Conservation (phyloP, 2,329 filamentous ascomycete genomes). For the Diaporthe capsici region DNA sequence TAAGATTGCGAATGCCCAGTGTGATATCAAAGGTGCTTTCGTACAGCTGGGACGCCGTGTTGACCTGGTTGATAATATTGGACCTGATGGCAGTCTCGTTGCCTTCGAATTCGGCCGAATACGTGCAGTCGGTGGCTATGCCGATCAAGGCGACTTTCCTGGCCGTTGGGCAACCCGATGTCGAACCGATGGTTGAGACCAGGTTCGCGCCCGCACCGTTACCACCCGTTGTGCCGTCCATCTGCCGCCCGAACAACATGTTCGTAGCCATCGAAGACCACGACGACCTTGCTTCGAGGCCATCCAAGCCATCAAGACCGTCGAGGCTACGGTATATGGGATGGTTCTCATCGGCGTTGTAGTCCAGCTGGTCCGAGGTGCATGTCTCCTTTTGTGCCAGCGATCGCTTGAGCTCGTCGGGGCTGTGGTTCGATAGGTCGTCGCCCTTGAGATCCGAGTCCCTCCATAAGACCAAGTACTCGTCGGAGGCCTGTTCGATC, state of each 20-base stretch:
- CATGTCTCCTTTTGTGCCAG: constrained; percentile 68
- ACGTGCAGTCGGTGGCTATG: constrained; percentile 93
- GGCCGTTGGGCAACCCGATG: constrained; percentile 88
- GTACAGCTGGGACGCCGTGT: constrained; percentile 88
- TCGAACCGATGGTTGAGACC: constrained; percentile 82
- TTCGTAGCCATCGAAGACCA: constrained; percentile 71
- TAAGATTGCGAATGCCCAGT: constrained; percentile 88
- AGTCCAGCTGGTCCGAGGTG: constrained; percentile 80
- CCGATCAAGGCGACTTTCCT: constrained; percentile 93
- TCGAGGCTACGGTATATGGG: constrained; percentile 71
- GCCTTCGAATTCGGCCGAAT: constrained; percentile 75
- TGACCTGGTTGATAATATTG: constrained; percentile 88
- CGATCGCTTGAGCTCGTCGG: constrained; percentile 76
- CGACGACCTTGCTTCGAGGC: constrained; percentile 54
- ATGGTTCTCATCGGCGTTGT: constrained; percentile 83
- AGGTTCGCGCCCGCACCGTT: constrained; percentile 88
- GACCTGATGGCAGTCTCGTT: constrained; percentile 74
- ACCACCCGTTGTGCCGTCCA: constrained; percentile 77
- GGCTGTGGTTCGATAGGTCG: constrained; percentile 51
- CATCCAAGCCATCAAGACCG: constrained; percentile 48
- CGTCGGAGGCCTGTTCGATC: constrained; percentile 68
- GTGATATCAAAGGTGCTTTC: constrained; percentile 96
- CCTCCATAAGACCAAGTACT: constrained; percentile 91
- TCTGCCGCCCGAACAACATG: constrained; percentile 81
- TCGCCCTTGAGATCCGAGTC: constrained; percentile 82